A percentile compares a stretch with the other conserved stretches of the same genome.
Evolutionary conservation across 2,329 filamentous ascomycete genomes (phyloP).

Genomic region (Ceratocystis harringtonii): DNA sequence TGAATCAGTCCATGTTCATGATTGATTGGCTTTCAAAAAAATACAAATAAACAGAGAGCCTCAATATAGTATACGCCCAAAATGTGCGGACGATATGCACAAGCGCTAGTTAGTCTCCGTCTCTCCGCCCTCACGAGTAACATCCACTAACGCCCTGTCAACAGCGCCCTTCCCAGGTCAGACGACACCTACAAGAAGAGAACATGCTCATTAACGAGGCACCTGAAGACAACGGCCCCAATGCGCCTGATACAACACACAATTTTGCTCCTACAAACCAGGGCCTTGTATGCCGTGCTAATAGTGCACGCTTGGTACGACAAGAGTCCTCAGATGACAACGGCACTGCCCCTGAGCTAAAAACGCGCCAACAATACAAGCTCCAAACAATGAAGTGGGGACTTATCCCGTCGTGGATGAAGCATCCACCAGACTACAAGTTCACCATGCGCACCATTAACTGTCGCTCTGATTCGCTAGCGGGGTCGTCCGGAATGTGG

Average conservation of each 20-base stretch:
- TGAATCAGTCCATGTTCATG: neutral
- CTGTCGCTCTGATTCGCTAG: slow-evolving; percentile 76
- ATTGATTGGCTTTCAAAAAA: too few species aligned
- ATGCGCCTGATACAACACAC: slow-evolving; percentile 55
- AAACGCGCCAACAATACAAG: slow-evolving; percentile 46
- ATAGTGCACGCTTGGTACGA: neutral
- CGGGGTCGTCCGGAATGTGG: slow-evolving; percentile 72
- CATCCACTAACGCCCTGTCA: slow-evolving; percentile 22
- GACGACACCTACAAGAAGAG: slow-evolving; percentile 55
- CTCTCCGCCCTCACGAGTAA: neutral
- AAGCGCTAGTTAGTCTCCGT: slow-evolving; percentile 24
- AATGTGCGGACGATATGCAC: slow-evolving; percentile 28
- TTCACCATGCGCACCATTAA: slow-evolving; percentile 83
- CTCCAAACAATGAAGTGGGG: slow-evolving; percentile 95
- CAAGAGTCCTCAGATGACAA: slow-evolving; percentile 37
- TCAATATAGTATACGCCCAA: neutral
- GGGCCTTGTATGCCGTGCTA: slow-evolving; percentile 70
- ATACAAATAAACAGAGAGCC: too few species aligned
- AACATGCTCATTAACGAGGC: slow-evolving; percentile 58
- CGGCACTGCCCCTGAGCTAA: neutral
- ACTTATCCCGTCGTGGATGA: slow-evolving; percentile 85
- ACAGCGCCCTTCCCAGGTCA: slow-evolving; percentile 63
- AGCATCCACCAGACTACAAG: slow-evolving; percentile 61
- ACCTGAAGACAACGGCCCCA: slow-evolving; percentile 52
- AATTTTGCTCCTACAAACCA: slow-evolving; percentile 85